Evolutionary conservation across 148 eudicot species (phyloP).

Genomic region (Silene latifolia): DNA sequence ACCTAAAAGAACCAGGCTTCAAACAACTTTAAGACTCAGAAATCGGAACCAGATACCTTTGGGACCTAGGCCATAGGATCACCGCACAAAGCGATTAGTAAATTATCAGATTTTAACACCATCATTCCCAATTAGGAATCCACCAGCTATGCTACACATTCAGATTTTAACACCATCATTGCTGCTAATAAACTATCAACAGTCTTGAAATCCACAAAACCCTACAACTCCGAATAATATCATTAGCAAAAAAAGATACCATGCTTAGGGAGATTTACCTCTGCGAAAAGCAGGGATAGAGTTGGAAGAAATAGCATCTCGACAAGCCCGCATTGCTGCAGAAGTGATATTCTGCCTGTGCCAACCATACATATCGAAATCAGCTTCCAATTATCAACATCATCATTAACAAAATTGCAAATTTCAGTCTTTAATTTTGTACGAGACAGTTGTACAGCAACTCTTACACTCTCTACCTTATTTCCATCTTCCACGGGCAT

Average conservation of each 20-base stretch:
- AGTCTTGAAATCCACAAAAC: background rate
- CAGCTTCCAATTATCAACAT: background rate
- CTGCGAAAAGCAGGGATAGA: slow-evolving; percentile 94
- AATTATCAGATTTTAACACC: background rate
- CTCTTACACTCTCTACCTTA: too few relatives aligned
- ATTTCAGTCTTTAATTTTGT: background rate
- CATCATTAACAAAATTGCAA: background rate
- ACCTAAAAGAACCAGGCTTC: background rate
- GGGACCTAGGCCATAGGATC: background rate
- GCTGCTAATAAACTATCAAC: background rate
- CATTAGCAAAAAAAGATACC: background rate
- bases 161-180: background rate
- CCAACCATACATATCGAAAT: background rate
- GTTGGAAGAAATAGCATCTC: slow-evolving; percentile 91
- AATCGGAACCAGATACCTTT: background rate
- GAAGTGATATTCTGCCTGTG: slow-evolving; percentile 80
- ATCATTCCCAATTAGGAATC: too few relatives aligned
- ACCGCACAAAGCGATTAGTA: background rate
- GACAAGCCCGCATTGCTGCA: slow-evolving; percentile 96
- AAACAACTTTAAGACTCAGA: background rate
- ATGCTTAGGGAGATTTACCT: slow-evolving; percentile 36
- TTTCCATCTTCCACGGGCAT: too few relatives aligned
- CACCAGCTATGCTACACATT: background rate
- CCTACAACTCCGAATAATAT: background rate
- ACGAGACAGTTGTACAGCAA: background rate